These are phyloP conservation scores for Aspergillus intermedius DNA, from an alignment of 2,329 filamentous ascomycete genomes.

Conservation along the genomic window DNA sequence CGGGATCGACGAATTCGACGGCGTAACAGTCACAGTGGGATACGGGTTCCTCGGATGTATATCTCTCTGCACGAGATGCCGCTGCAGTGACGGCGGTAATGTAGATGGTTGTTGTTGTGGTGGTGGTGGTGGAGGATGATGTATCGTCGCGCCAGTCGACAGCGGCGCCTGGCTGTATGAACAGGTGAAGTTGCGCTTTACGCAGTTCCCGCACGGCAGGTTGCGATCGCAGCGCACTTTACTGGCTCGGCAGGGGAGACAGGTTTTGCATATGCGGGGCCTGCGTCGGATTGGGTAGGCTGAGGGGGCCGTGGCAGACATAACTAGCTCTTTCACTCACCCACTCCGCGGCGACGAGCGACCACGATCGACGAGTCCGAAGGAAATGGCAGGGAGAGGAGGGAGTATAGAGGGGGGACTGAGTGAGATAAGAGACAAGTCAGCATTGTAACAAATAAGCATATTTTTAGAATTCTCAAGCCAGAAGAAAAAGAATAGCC, in stretches of 20 bases:
- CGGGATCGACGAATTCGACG: conserved; percentile 8
- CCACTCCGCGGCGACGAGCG: too few relatives aligned
- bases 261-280: conserved; percentile 41
- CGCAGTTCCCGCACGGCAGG: conserved; percentile 35
- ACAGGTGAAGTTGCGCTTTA: conserved; percentile 36
- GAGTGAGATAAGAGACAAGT: too few relatives aligned
- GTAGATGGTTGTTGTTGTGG: not conserved
- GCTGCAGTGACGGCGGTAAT: not conserved
- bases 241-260: conserved; percentile 43
- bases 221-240: conserved; percentile 45
- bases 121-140: not conserved
- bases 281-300: conserved; percentile 29
- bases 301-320: not conserved
- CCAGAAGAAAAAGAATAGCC: too few relatives aligned
- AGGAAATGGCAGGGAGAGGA: too few relatives aligned
- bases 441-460: too few relatives aligned
- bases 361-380: too few relatives aligned
- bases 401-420: too few relatives aligned
- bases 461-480: too few relatives aligned
- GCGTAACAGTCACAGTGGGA: not conserved
- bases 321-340: too few relatives aligned
- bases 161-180: conserved; percentile 27
- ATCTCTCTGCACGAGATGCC: too few relatives aligned
- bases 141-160: not conserved
- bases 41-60: too few relatives aligned